Evolutionary conservation across 495 filamentous ascomycete species (phyloP).

Genomic region (Extremus antarcticus): DNA sequence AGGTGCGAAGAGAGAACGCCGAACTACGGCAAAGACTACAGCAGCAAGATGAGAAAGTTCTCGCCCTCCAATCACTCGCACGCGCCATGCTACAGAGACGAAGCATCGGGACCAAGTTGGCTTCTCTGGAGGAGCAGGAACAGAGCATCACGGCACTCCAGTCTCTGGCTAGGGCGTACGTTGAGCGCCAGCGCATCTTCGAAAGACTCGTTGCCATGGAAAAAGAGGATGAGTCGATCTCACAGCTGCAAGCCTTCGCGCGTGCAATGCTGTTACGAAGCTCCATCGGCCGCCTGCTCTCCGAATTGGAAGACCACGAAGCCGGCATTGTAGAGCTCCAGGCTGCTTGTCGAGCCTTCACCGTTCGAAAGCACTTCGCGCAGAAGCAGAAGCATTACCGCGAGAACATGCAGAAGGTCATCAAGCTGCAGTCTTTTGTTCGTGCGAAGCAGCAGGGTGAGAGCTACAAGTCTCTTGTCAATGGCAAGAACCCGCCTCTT

Average conservation of each 20-base stretch:
- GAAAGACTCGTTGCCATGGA: slow-evolving; percentile 47
- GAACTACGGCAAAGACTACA: slow-evolving; percentile 28
- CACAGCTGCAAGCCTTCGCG: slow-evolving; percentile 58
- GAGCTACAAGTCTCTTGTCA: slow-evolving; percentile 91
- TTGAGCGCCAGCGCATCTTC: slow-evolving; percentile 42
- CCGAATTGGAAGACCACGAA: slow-evolving; percentile 71
- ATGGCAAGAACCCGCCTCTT: slow-evolving; percentile 94
- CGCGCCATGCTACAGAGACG: slow-evolving; percentile 29
- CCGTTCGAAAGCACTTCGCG: slow-evolving; percentile 64
- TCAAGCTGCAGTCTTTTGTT: slow-evolving; percentile 96
- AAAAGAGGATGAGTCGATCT: slow-evolving; percentile 45
- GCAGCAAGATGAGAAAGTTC: slow-evolving; percentile 23
- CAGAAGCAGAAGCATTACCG: slow-evolving; percentile 82
- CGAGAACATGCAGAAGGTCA: slow-evolving; percentile 96
- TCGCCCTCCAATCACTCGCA: slow-evolving; percentile 37
- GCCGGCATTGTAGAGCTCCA: slow-evolving; percentile 64
- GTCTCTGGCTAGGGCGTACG: slow-evolving; percentile 53
- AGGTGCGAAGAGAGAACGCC: slow-evolving; percentile 16
- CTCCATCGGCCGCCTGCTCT: slow-evolving; percentile 56
- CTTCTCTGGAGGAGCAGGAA: slow-evolving; percentile 49
- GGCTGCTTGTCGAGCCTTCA: slow-evolving; percentile 56
- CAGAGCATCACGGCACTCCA: slow-evolving; percentile 55
- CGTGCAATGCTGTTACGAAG: slow-evolving; percentile 70
- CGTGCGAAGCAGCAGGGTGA: slow-evolving; percentile 88
- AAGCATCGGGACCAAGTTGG: slow-evolving; percentile 23